Evolutionary conservation across 306 rosid genomes (phyloP).

Genomic region (Senna tora): DNA sequence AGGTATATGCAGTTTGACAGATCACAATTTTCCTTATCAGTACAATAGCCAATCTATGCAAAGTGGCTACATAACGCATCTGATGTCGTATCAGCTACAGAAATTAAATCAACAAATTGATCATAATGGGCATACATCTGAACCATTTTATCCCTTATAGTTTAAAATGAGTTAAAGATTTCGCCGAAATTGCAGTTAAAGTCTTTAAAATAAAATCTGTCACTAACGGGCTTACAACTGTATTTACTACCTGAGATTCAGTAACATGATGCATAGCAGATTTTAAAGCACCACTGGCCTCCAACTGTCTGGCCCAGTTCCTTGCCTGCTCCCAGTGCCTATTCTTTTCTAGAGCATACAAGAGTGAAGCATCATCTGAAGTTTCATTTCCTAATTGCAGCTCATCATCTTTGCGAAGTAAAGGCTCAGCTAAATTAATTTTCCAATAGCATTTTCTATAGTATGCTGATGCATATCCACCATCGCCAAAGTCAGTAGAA

Average conservation of each 20-base stretch:
- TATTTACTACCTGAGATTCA: slow-evolving; percentile 78
- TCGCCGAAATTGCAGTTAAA: slow-evolving; percentile 19
- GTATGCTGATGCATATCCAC: slow-evolving; percentile 71
- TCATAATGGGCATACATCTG: background rate
- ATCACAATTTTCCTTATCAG: slow-evolving; percentile 5
- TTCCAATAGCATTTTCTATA: slow-evolving; percentile 81
- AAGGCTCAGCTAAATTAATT: slow-evolving; percentile 91
- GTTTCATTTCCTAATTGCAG: slow-evolving; percentile 76
- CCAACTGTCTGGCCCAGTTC: slow-evolving; percentile 96
- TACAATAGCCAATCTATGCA: slow-evolving; percentile 28
- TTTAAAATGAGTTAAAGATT: slow-evolving; percentile 26
- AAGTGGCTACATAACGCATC: slow-evolving; percentile 26
- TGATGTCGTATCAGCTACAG: slow-evolving; percentile 24
- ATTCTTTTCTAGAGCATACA: slow-evolving; percentile 73
- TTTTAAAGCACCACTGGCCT: slow-evolving; percentile 84
- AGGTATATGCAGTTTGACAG: slow-evolving; percentile 29
- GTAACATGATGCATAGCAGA: slow-evolving; percentile 87
- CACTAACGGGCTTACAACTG: slow-evolving; percentile 43
- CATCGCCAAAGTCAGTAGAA: slow-evolving; percentile 92
- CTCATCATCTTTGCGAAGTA: slow-evolving; percentile 64
- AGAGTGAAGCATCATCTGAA: slow-evolving; percentile 86
- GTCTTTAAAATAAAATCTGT: slow-evolving; percentile 5
- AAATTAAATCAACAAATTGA: slow-evolving; percentile 29
- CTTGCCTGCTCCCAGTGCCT: slow-evolving; percentile 98
- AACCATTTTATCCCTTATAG: slow-evolving; percentile 26